Evolutionary conservation across 192 early-diverging fungal genomes (phyloP), one percentile per base, ranked within the genome.

Genomic region (Lobosporangium transversale): DNA sequence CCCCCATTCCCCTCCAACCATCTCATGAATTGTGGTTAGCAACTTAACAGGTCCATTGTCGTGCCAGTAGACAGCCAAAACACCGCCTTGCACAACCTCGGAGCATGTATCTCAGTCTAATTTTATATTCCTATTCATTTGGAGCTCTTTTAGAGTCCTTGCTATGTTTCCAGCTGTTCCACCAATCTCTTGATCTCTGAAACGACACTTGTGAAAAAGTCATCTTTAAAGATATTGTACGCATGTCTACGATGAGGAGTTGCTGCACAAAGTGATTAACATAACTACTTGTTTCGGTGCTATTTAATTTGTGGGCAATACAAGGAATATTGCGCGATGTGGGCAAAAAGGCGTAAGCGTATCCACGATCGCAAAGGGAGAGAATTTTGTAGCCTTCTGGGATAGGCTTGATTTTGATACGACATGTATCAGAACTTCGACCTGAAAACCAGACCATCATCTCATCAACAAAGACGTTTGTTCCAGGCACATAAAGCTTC

Each of bases 381-480:
- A 53, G 31, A 3, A 53, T 51, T 17, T 53, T 53, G 52, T 53
- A 53, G 4, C 17, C 52, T 53, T 53, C 29, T 17, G 30, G 52
- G 3, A 31, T 53, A 15, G 52, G 52, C 18, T 53, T 53, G 31
- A 5, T 7, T 17, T 53, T 53, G 4, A 53, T 53, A 2, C 52
- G 52, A 53, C 3, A 32, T 8, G 52, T 53, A 27, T 32, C 6
- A 3, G 8, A 9, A 21, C 52, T 53, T 53, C 52, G 52, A 32
- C 57, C 58, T 0, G 57, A 59, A 53, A 71, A 79, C 6, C 56
- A 2, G 4, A 58, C 52, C n/a, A 62, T 70, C 68, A 79, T 79
- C 33, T 79, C 62, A 35, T 79, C 48, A 12, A 79, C 40, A 0
- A 62, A 70, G 20, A 79, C 61, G 54, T 66, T 66, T 5, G 56